Evolutionary conservation across 805 yeast genomes (phyloP), one percentile per base, ranked within the genome.

Genomic region (Myxozyma geophila): DNA sequence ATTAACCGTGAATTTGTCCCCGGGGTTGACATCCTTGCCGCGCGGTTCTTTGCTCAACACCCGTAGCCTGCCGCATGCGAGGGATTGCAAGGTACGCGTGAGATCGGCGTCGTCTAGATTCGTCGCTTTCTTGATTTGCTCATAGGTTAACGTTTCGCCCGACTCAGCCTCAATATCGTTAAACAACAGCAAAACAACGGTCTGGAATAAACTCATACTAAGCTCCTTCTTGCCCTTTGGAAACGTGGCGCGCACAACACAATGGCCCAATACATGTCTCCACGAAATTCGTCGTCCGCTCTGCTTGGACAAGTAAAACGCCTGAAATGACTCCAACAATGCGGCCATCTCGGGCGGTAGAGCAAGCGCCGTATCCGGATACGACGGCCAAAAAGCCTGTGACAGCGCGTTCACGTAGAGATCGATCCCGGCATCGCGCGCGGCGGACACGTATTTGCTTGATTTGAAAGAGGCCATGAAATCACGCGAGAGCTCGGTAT

Each of bases 401-500:
- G 75, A 72, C 17, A 75, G 65, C 10, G 75, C 69, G 52, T 71
- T 67, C 36, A 70, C 74, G 55, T 58, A 67, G 28, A 68, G 57
- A 43, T 68, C 71, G 40, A 66, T 60, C 2, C 58, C 56, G n/a
- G 52, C 50, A 7, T 36, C 77, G 75, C 66, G 70, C 70, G 54
- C 67, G 70, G 46, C 23, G 23, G 50, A 53, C 44, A 67, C 63
- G 33, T 59, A 59, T 56, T 59, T 62, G 55, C 67, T 65, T 33
- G 40, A 48, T 56, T 67, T 64, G 46, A 48, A 69, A 12, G 71
- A 67, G 8, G 48, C 58, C 49, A 82, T 77, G 36, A 80, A 70
- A 35, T 83, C 88, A 51, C 76, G 77, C 0, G 92, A 87, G 0
- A 81, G 68, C 63, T 83, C 83, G 52, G 91, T 85, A 72, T 92